phyloP scores from a whole-genome alignment of 208 protist species.

The Crithidia thermophila region DNA sequence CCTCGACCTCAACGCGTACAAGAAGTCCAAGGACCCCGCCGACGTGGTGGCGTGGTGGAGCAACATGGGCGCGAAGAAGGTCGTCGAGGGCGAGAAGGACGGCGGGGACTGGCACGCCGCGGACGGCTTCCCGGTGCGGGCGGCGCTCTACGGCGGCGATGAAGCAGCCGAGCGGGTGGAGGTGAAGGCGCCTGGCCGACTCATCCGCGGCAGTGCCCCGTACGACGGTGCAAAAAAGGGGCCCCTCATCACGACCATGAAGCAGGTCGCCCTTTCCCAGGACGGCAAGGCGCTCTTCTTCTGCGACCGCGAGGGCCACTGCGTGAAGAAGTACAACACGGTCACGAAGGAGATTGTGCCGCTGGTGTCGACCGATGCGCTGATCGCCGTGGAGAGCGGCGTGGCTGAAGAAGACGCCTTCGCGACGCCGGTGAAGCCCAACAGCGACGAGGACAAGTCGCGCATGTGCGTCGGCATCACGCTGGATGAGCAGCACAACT shows the following conservation, averaged over 20 bases:
- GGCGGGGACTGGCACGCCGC: conserved; percentile 37
- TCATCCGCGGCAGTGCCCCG: conserved; percentile 11
- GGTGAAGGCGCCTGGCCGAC: conserved; percentile 13
- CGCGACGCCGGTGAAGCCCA: conserved; percentile 16
- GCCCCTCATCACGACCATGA: conserved; percentile 43
- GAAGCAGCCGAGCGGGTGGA: conserved; percentile 25
- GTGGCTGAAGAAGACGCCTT: conserved; percentile 7
- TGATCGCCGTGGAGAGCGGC: conserved; percentile 19
- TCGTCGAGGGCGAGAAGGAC: conserved; percentile 18
- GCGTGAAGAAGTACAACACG: conserved; percentile 51
- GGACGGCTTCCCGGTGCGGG: conserved; percentile 33
- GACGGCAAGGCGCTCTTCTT: conserved; percentile 43
- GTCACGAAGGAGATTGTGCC: conserved; percentile 44
- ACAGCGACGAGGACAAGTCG: conserved; percentile 35
- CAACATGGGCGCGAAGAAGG: conserved; percentile 36
- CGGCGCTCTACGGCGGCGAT: conserved; percentile 27
- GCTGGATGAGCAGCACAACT: conserved; percentile 44
- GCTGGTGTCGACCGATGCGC: conserved; percentile 35
- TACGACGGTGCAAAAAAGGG: not conserved
- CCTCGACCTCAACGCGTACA: conserved; percentile 35
- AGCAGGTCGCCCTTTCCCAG: conserved; percentile 35
- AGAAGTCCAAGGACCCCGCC: conserved; percentile 17
- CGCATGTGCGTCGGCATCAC: conserved; percentile 48
- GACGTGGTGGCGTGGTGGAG: conserved; percentile 40
- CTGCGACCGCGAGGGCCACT: conserved; percentile 53